Evolutionary conservation across 805 yeast species (phyloP).

Genomic region (Starmerella roubikii): DNA sequence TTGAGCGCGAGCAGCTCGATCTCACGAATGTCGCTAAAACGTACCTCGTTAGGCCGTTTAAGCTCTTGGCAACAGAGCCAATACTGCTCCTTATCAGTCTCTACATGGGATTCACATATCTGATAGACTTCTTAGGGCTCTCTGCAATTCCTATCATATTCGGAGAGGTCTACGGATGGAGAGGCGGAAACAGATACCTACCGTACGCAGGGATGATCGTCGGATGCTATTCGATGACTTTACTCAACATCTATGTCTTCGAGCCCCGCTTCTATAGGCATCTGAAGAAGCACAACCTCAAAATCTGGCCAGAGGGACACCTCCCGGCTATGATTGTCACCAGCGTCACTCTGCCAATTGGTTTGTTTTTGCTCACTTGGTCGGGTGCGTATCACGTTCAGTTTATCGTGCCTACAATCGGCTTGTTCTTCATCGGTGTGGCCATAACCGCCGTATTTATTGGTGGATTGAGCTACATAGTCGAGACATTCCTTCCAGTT

Average conservation of each 20-base stretch:
- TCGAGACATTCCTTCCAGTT: no score
- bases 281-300: conserved; percentile 39
- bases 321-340: conserved; percentile 64
- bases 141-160: conserved; percentile 68
- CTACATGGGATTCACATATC: conserved; percentile 68
- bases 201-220: conserved; percentile 67
- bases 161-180: conserved; percentile 44
- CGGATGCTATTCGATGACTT: conserved; percentile 48
- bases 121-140: conserved; percentile 57
- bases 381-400: conserved; percentile 64
- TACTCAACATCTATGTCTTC: conserved; percentile 34
- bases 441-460: conserved; percentile 45
- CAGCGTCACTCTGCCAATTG: conserved; percentile 55
- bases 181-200: conserved; percentile 49
- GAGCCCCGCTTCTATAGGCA: conserved; percentile 41
- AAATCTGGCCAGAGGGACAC: conserved; percentile 69
- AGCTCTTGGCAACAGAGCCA: conserved; percentile 57
- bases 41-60: conserved; percentile 56
- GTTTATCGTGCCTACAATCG: conserved; percentile 46
- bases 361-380: conserved; percentile 82
- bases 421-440: conserved; percentile 37
- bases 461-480: no score
- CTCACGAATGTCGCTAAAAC: no score
- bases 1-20: no score
- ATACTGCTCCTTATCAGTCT: conserved; percentile 52